A percentile compares a stretch with the other conserved stretches of the same genome.
Evolutionary conservation across 768 basidiomycete species (phyloP).

Genomic region (Coprinellus aureogranulatus): DNA sequence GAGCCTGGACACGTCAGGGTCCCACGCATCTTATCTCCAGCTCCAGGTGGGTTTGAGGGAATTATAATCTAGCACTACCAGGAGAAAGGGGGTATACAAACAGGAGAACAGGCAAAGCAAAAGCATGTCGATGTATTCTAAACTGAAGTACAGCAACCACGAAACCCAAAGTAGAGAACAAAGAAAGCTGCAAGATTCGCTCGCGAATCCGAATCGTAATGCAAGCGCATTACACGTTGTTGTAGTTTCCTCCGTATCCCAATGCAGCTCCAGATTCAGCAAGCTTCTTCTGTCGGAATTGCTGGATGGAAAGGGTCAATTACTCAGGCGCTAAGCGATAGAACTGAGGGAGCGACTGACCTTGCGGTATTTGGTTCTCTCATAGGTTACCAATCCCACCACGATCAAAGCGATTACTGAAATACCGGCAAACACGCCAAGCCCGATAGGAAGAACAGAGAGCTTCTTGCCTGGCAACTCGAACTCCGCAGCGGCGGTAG

Average conservation of each 20-base stretch:
- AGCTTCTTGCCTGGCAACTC: conserved; percentile 69
- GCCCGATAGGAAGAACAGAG: conserved; percentile 76
- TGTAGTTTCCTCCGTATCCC: conserved; percentile 52
- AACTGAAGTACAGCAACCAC: background rate
- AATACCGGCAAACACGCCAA: conserved; percentile 82
- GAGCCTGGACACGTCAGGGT: conserved; percentile 13
- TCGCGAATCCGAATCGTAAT: conserved; percentile 8
- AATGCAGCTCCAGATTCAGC: conserved; percentile 58
- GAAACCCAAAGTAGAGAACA: background rate
- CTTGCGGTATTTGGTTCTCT: conserved; percentile 84
- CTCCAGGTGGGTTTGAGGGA: background rate
- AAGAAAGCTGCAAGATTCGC: conserved; percentile 8
- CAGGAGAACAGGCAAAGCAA: background rate
- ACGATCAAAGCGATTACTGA: conserved; percentile 80
- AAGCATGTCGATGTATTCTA: background rate
- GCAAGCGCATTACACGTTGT: conserved; percentile 5
- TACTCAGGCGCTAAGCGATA: background rate
- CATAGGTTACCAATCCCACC: conserved; percentile 81
- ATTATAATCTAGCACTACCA: background rate
- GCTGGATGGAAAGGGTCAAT: conserved; percentile 35
- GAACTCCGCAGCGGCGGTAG: conserved; percentile 46
- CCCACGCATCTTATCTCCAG: conserved; percentile 5
- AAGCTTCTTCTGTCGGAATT: conserved; percentile 72
- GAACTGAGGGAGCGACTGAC: conserved; percentile 36
- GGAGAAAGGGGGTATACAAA: background rate